These are phyloP conservation scores for Taphrina populina DNA, from an alignment of 1,139 yeast species.

Conservation along the genomic window DNA sequence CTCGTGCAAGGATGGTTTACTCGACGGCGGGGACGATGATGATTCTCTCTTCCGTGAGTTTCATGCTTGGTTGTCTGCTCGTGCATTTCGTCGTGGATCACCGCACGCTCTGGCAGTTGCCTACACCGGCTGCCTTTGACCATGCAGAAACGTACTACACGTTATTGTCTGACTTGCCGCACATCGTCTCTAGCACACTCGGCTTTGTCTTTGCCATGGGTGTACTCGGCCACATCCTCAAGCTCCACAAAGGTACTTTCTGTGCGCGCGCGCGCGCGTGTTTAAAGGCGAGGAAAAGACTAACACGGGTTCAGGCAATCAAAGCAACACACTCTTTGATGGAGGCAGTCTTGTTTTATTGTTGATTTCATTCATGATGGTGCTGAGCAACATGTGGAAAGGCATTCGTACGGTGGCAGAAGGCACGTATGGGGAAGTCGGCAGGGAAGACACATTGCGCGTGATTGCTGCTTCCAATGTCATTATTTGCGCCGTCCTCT, in stretches of 20 bases:
- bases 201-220: conserved; percentile 64
- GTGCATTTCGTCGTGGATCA: conserved; percentile 81
- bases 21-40: conserved; percentile 16
- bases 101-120: conserved; percentile 66
- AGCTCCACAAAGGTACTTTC: conserved; percentile 69
- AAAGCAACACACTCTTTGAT: conserved; percentile 69
- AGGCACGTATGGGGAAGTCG: conserved; percentile 93
- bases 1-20: conserved; percentile 10
- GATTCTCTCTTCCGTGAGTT: conserved; percentile 53
- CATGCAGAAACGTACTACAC: conserved; percentile 71
- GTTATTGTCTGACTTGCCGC: conserved; percentile 66
- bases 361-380: conserved; percentile 71
- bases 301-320: conserved; percentile 12
- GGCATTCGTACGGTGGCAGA: conserved; percentile 69
- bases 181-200: conserved; percentile 58
- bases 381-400: conserved; percentile 78
- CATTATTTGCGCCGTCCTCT: conserved; percentile 66
- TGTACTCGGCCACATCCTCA: conserved; percentile 67
- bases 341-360: conserved; percentile 76
- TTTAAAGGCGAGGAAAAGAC: too few relatives aligned
- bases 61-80: conserved; percentile 75
- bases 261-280: too few relatives aligned
- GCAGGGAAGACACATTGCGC: conserved; percentile 76
- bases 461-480: conserved; percentile 89
- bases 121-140: conserved; percentile 56